Conservation (phyloP, 257 asterid species). For the Linaria vulgaris region DNA sequence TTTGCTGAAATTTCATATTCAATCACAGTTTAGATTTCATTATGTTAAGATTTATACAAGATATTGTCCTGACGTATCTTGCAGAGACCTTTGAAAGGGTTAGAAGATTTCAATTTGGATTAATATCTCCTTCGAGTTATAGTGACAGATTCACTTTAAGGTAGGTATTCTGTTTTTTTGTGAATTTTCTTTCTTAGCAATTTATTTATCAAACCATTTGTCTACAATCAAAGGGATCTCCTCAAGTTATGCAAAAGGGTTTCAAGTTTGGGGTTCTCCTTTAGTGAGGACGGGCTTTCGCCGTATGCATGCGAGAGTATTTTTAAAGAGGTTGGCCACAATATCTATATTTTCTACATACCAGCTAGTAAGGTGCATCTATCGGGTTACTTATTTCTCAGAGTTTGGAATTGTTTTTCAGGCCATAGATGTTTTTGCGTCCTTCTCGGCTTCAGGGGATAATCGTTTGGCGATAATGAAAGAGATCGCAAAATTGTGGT, state of each 20-base stretch:
- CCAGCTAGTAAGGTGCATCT: slow-evolving; percentile 4
- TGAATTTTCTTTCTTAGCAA: slow-evolving; percentile 12
- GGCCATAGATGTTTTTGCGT: slow-evolving; percentile 92
- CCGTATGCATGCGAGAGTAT: slow-evolving; percentile 49
- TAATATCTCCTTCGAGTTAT: slow-evolving; percentile 38
- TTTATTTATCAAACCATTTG: slow-evolving; percentile 23
- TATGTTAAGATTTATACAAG: not conserved
- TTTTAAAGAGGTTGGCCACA: slow-evolving; percentile 64
- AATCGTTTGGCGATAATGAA: slow-evolving; percentile 68
- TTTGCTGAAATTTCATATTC: slow-evolving; percentile 24
- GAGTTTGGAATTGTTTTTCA: slow-evolving; percentile 35
- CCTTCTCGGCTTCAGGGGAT: slow-evolving; percentile 61
- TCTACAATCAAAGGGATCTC: slow-evolving; percentile 64
- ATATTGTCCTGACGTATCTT: slow-evolving; percentile 23
- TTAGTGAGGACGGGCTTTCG: slow-evolving; percentile 41
- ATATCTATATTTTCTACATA: slow-evolving; percentile 2
- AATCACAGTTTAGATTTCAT: slow-evolving; percentile 7
- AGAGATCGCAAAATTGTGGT: slow-evolving; percentile 72
- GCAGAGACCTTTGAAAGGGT: slow-evolving; percentile 71
- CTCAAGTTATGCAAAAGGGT: slow-evolving; percentile 90
- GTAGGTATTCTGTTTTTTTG: slow-evolving; percentile 32
- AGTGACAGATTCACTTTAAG: slow-evolving; percentile 76
- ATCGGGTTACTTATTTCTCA: slow-evolving; percentile 19
- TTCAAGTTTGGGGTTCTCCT: slow-evolving; percentile 42
- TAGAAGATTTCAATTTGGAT: slow-evolving; percentile 48